Percentiles rank a stretch among this genome's conserved stretches.
phyloP scores from a whole-genome alignment of 2,329 filamentous ascomycete species.

The Acrocalymma vagum region DNA sequence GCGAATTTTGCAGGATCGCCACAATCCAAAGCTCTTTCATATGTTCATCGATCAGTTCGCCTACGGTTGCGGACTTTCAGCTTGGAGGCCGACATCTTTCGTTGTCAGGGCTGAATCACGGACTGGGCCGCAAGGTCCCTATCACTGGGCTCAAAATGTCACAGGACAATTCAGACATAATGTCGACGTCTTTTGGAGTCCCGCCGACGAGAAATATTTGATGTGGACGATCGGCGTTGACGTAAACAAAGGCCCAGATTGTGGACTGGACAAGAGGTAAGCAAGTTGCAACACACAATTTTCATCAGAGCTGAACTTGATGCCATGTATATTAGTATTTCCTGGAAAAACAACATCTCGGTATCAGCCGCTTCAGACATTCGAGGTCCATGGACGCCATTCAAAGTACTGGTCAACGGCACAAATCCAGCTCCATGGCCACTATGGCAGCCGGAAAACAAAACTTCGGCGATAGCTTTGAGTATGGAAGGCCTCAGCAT shows the following conservation, averaged over 20 bases:
- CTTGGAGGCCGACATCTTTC: conserved; percentile 58
- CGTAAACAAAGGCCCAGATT: conserved; percentile 29
- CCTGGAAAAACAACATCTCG: conserved; percentile 29
- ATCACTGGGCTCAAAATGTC: conserved; percentile 52
- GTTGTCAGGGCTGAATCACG: conserved; percentile 57
- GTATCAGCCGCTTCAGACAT: conserved; percentile 20
- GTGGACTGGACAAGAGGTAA: conserved; percentile 20
- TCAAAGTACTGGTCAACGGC: conserved; percentile 27
- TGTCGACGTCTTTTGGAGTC: conserved; percentile 55
- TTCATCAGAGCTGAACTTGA: no score
- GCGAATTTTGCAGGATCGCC: conserved; percentile 55
- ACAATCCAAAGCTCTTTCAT: conserved; percentile 51
- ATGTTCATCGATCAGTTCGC: conserved; percentile 57
- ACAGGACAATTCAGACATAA: conserved; percentile 58
- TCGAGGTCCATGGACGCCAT: conserved; percentile 20
- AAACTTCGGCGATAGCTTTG: conserved; percentile 39
- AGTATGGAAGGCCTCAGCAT: conserved; percentile 49
- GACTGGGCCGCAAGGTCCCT: conserved; percentile 55
- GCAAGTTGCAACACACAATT: no score
- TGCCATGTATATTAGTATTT: no score
- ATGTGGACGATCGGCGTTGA: conserved; percentile 56
- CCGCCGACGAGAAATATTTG: conserved; percentile 54
- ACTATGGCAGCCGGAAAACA: conserved; percentile 38
- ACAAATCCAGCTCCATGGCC: conserved; percentile 56
- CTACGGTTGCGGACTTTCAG: conserved; percentile 55